These are phyloP conservation scores for Wallacemonas rigidus DNA, from an alignment of 208 protist species.

Conservation along the genomic window DNA sequence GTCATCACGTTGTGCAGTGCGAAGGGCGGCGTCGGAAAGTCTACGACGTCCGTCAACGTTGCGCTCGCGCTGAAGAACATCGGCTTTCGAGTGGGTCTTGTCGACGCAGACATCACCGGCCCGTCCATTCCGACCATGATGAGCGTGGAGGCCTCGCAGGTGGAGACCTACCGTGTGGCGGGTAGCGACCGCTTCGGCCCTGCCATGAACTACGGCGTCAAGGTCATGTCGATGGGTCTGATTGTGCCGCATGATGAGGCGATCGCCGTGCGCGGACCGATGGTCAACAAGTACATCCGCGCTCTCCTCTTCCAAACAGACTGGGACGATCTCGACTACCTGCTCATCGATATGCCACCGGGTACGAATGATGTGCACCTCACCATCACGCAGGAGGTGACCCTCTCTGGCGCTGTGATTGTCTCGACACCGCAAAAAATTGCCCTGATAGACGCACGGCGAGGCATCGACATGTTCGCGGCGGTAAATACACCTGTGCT, in stretches of 20 bases:
- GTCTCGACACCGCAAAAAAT: slow-evolving; percentile 97
- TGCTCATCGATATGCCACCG: slow-evolving; percentile 93
- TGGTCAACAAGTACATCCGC: slow-evolving; percentile 92
- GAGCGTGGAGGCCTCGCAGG: slow-evolving; percentile 71
- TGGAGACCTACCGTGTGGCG: slow-evolving; percentile 86
- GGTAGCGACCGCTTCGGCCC: slow-evolving; percentile 86
- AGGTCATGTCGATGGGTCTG: slow-evolving; percentile 93
- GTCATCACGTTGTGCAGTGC: slow-evolving; percentile 89
- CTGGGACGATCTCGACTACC: slow-evolving; percentile 93
- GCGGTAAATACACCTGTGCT: slow-evolving; percentile 95
- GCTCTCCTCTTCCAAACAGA: slow-evolving; percentile 88
- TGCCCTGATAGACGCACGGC: slow-evolving; percentile 89
- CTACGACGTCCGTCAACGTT: slow-evolving; percentile 89
- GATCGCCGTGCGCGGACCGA: slow-evolving; percentile 91
- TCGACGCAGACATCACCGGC: slow-evolving; percentile 93
- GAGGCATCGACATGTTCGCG: slow-evolving; percentile 95
- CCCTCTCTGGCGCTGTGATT: slow-evolving; percentile 94
- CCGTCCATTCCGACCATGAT: slow-evolving; percentile 91
- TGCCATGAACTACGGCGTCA: slow-evolving; percentile 90
- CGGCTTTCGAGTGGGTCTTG: slow-evolving; percentile 76
- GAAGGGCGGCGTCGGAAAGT: slow-evolving; percentile 95
- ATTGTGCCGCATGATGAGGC: slow-evolving; percentile 86
- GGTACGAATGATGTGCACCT: slow-evolving; percentile 94
- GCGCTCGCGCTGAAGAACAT: slow-evolving; percentile 87
- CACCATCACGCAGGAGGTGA: slow-evolving; percentile 89